Base-by-base conservation (phyloP, 2,329 filamentous ascomycete species). In the Trichophyton mentagrophytes region DNA sequence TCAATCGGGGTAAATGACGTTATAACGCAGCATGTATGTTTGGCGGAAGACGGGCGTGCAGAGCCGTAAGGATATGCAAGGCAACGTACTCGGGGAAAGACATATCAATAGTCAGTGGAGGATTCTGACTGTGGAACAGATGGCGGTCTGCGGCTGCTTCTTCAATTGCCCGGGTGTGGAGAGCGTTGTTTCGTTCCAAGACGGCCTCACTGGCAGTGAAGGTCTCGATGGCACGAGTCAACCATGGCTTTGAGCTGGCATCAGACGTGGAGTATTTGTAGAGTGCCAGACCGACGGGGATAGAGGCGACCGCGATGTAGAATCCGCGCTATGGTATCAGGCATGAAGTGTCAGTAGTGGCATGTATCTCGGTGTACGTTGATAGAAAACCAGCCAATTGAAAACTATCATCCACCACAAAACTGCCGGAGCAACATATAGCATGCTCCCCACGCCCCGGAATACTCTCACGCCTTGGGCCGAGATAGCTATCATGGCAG, bases 41-140 rank as follows among this genome's bases (percentile, higher is more conserved):
- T 44, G 20, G 38, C 20, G 60, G 27, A 22, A 55, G 57, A 56
- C 25, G 49, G 27, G 7, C 33, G 22, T 42, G 53, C 17, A 30
- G 17, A 20, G 56, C 22, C 5, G 60, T 33, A 49, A 38, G 30
- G 60, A 44, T 44, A n/a, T 40, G 56, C 27, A 56, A 57, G 22
- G 59, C 46, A 60, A 81, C 84, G 64, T 80, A 88, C 85, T 88
- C 85, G 38, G 82, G 83, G 67, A 81, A 84, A 69, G 74, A 81
- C 71, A 87, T 71, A 20, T 83, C 77, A 51, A 83, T 74, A 60
- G 73, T 76, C 65, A 77, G 73, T 22, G 73, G 67, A 20, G 68
- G 68, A 30, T 66, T 67, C 61, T 73, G 71, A 62, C 73, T 76
- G 33, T 78, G 75, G 69, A 86, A 85, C 65, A 87, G 70, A 65